Conservation (phyloP, 441 rosid genomes). For the Brassica hybrid region DNA sequence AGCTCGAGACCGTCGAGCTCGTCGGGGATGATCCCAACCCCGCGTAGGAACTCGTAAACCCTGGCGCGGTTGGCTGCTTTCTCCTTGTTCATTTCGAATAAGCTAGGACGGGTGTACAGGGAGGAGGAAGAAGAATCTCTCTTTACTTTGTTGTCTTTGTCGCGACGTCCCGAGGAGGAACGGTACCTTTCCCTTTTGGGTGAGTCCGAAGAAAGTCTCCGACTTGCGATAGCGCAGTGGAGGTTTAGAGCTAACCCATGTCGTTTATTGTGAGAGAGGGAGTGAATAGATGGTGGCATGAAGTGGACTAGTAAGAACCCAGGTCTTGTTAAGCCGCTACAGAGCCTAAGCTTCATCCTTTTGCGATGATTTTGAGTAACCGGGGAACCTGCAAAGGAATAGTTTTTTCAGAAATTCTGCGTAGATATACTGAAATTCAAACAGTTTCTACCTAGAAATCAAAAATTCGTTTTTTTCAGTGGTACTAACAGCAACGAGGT, state of each 20-base stretch:
- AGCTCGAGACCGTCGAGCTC: slow-evolving; percentile 96
- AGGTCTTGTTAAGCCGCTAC: slow-evolving; percentile 62
- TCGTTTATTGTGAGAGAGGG: slow-evolving; percentile 41
- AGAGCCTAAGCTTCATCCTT: slow-evolving; percentile 65
- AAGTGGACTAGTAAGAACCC: slow-evolving; percentile 60
- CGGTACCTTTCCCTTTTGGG: slow-evolving; percentile 44
- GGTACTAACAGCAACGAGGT: not conserved
- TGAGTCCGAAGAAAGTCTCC: slow-evolving; percentile 50
- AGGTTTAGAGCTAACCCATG: slow-evolving; percentile 40
- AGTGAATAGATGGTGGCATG: slow-evolving; percentile 55
- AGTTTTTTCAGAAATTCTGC: not conserved
- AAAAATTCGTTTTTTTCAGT: not conserved
- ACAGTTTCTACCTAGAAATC: not conserved
- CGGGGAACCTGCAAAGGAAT: not conserved
- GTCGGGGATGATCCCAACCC: slow-evolving; percentile 79
- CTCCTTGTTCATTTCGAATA: slow-evolving; percentile 70
- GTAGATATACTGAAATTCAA: slow-evolving; percentile 6
- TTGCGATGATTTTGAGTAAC: not conserved
- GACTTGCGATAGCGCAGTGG: slow-evolving; percentile 55
- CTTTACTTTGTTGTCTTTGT: slow-evolving; percentile 41
- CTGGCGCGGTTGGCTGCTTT: slow-evolving; percentile 71
- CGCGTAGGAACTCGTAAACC: slow-evolving; percentile 75
- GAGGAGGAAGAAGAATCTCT: slow-evolving; percentile 43
- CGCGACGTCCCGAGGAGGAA: slow-evolving; percentile 17
- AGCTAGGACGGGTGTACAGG: slow-evolving; percentile 75